Percentiles rank a stretch among this genome's conserved stretches.
Conservation (phyloP, 768 basidiomycete species). For the Phlebiopsis gigantea region DNA sequence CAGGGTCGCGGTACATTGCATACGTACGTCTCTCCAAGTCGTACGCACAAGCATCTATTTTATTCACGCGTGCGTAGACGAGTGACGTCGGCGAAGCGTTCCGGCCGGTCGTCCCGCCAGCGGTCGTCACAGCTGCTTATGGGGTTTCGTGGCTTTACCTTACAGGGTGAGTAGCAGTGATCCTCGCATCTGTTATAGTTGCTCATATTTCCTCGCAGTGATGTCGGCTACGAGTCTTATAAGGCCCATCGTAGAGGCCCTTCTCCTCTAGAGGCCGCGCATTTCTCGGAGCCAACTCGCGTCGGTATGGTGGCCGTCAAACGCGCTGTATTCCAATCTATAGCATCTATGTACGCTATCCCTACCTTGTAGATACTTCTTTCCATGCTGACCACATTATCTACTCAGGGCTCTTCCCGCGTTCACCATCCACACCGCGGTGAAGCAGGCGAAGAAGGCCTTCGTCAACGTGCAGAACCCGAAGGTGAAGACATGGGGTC, state of each 20-base stretch:
- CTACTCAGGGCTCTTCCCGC: slow-evolving; percentile 68
- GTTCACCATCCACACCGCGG: slow-evolving; percentile 80
- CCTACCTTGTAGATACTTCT: slow-evolving; percentile 4
- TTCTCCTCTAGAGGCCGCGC: slow-evolving; percentile 55
- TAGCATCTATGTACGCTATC: slow-evolving; percentile 68
- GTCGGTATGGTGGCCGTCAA: slow-evolving; percentile 68
- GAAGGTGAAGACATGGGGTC: slow-evolving; percentile 66
- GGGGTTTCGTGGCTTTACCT: slow-evolving; percentile 82
- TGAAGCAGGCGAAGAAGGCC: slow-evolving; percentile 64
- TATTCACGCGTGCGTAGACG: slow-evolving; percentile 38
- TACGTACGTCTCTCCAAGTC: slow-evolving; percentile 44
- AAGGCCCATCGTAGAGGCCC: slow-evolving; percentile 70
- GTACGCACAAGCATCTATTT: slow-evolving; percentile 15
- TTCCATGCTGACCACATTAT: slow-evolving; percentile 1
- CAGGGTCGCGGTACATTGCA: slow-evolving; percentile 67
- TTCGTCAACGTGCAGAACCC: slow-evolving; percentile 56
- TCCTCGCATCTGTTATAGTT: neutral
- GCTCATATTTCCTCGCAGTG: slow-evolving; percentile 31
- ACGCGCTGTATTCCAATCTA: slow-evolving; percentile 73
- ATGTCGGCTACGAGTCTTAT: slow-evolving; percentile 78
- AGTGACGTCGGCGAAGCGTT: slow-evolving; percentile 84
- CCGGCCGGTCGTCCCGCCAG: slow-evolving; percentile 69
- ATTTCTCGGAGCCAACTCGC: slow-evolving; percentile 67
- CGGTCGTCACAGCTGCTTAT: slow-evolving; percentile 70
- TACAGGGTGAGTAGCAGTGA: slow-evolving; percentile 37